Conservation (phyloP, 1,284 basidiomycete species). For the Boletus sp. region DNA sequence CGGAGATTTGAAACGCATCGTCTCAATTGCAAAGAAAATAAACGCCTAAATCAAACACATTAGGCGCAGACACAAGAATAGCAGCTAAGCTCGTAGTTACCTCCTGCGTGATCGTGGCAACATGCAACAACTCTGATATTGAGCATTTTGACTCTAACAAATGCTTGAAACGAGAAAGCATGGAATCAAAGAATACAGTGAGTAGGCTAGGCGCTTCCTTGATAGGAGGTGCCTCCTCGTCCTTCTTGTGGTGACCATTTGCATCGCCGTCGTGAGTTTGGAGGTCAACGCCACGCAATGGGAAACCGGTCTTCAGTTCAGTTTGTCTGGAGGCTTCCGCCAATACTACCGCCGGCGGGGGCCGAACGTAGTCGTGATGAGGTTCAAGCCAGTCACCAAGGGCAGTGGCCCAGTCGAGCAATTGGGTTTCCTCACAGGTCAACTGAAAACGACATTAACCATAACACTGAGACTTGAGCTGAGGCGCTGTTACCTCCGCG, state of each 20-base stretch:
- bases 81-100: conserved; percentile 32
- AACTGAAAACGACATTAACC: conserved; percentile 41
- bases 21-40: conserved; percentile 60
- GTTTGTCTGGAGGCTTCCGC: conserved; percentile 69
- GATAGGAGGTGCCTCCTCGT: conserved; percentile 60
- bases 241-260: conserved; percentile 60
- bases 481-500: conserved; percentile 44
- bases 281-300: conserved; percentile 58
- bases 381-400: conserved; percentile 72
- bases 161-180: conserved; percentile 50
- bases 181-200: conserved; percentile 56
- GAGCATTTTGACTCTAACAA: conserved; percentile 35
- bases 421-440: conserved; percentile 54
- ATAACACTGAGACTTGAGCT: background rate
- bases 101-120: conserved; percentile 71
- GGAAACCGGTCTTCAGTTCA: conserved; percentile 64
- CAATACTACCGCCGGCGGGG: conserved; percentile 60
- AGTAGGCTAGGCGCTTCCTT: conserved; percentile 57
- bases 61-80: conserved; percentile 3
- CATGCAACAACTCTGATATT: conserved; percentile 57
- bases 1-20: conserved; percentile 63
- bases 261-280: conserved; percentile 41
- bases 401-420: conserved; percentile 56
- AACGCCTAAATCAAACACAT: conserved; percentile 48
- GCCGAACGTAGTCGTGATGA: conserved; percentile 67